A percentile compares a stretch with the other conserved stretches of the same genome.
Evolutionary conservation across 2,329 filamentous ascomycete species (phyloP).

Genomic region (Ophidiomyces ophidiicola): DNA sequence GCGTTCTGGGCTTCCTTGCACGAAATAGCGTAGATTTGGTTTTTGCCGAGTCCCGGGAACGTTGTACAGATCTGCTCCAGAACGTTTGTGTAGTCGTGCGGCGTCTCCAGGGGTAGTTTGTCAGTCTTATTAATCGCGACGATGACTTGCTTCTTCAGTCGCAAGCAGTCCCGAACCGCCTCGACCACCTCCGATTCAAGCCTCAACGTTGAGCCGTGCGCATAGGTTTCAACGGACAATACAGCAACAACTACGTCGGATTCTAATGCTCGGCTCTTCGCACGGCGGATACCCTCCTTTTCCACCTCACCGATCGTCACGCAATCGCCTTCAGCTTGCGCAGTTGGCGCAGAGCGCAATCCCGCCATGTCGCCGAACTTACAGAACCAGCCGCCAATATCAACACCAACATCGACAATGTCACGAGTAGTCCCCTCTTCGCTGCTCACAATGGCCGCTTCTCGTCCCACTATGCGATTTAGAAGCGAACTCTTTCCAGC

Average conservation of each 20-base stretch:
- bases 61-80: constrained; percentile 12
- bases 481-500: constrained; percentile 89
- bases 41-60: constrained; percentile 12
- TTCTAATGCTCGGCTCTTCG: constrained; percentile 64
- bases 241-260: constrained; percentile 79
- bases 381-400: constrained; percentile 80
- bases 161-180: constrained; percentile 41
- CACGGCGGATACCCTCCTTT: constrained; percentile 77
- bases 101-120: constrained; percentile 25
- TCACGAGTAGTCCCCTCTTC: constrained; percentile 92
- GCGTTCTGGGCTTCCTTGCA: constrained; percentile 48
- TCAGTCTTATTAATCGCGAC: constrained; percentile 52
- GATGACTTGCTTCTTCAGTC: constrained; percentile 42
- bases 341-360: constrained; percentile 44
- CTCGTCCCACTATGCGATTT: constrained; percentile 77
- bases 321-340: background rate
- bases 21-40: constrained; percentile 54
- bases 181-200: constrained; percentile 45
- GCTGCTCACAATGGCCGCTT: constrained; percentile 86
- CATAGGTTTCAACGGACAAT: constrained; percentile 53
- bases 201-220: constrained; percentile 19
- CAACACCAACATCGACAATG: constrained; percentile 81
- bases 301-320: constrained; percentile 59
- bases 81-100: constrained; percentile 10
- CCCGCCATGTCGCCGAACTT: constrained; percentile 94